Evolutionary conservation across 2,329 filamentous ascomycete genomes (phyloP).

Genomic region (Diplodia intermedia): DNA sequence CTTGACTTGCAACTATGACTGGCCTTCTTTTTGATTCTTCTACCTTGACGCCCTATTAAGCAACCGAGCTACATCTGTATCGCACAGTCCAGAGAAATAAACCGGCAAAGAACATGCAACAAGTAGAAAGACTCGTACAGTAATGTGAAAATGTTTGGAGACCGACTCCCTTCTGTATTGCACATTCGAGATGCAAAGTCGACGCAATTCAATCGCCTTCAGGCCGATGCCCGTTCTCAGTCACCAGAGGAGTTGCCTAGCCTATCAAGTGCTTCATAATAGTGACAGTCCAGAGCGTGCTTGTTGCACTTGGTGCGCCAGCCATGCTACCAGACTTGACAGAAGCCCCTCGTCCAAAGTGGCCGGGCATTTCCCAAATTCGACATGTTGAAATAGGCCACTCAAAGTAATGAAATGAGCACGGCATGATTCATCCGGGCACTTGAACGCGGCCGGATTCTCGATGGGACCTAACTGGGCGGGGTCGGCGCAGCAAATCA

Average conservation of each 20-base stretch:
- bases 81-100: too few species aligned
- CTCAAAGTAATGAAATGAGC: conserved; percentile 8
- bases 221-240: not conserved
- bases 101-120: not conserved
- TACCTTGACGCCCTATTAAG: too few species aligned
- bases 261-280: not conserved
- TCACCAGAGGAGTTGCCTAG: too few species aligned
- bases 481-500: conserved; percentile 15
- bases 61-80: too few species aligned
- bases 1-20: too few species aligned
- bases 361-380: not conserved
- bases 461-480: not conserved
- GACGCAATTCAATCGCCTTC: not conserved
- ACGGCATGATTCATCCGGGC: conserved; percentile 5
- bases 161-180: not conserved
- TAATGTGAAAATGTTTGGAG: not conserved
- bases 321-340: conserved; percentile 9
- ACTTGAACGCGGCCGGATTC: not conserved
- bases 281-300: not conserved
- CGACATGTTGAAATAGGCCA: conserved; percentile 5
- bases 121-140: not conserved
- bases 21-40: too few species aligned
- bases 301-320: conserved; percentile 8
- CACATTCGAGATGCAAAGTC: not conserved
- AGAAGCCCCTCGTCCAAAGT: conserved; percentile 2